Evolutionary conservation across 768 basidiomycete species (phyloP), one percentile per base, ranked within the genome.

Genomic region (Cyathus striatus): DNA sequence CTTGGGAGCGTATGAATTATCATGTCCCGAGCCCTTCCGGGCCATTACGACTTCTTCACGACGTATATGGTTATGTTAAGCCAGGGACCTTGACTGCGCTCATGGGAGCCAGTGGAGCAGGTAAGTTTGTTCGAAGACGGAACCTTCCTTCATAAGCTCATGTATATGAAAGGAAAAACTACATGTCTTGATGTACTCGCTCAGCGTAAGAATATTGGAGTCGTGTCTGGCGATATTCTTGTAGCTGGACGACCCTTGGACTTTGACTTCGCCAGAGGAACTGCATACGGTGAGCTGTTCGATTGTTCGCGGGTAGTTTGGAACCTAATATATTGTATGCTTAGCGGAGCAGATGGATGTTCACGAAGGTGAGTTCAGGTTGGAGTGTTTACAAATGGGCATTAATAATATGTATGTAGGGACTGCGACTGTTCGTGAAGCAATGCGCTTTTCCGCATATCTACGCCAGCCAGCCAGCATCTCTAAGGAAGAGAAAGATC

Each of bases 31-130:
- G 83, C 0, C 69, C 78, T 1, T 73, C 73, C 20, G 85, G 84
- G 6, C 70, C 68, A 12, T 70, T 65, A 6, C 72, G 78, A 33
- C 68, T 92, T 7, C 73, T 92, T 26, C 78, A 90, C 52, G 80
- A 89, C 49, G 78, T 92, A 14, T 75, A 71, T 48, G 90, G 90
- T 0, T 91, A 81, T 54, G 86, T 90, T 33, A 84, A 83, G 51
- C 91, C 91, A 7, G 91, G 90, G 2, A 89, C 82, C n/a, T 60
- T 92, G 47, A 91, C 90, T 0, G 91, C 90, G 1, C 71, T 94
- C 7, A 90, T 94, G 89, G 90, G 90, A 47, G 84, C 84, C 12
- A 83, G 81, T 45, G 87, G 87, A 41, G 86, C 86, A 33, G 84
- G 82, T 64, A 56, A 52, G 66, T 67, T 38, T 20, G 6, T 7